Conservation (phyloP, 78 protist genomes). For the Dictyostelium brefeldianum region DNA sequence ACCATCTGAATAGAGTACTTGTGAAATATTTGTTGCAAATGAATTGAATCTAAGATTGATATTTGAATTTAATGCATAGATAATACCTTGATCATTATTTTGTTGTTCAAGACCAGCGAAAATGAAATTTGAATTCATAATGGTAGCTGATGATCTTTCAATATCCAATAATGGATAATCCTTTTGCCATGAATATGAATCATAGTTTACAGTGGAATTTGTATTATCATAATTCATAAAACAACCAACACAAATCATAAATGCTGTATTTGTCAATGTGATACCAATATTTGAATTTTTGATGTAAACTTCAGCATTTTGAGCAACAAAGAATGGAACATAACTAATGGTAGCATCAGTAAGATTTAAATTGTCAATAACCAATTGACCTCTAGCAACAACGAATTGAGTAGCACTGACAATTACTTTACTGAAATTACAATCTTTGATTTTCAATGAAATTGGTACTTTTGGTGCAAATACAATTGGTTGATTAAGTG, state of each 20-base stretch:
- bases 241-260: not conserved
- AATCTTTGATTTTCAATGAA: not conserved
- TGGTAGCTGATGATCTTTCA: not conserved
- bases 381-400: not conserved
- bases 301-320: not conserved
- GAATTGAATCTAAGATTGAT: not conserved
- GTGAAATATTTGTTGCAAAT: not conserved
- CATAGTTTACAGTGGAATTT: not conserved
- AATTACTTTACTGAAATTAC: not conserved
- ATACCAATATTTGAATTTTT: not conserved
- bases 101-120: not conserved
- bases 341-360: not conserved
- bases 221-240: not conserved
- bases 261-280: not conserved
- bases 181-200: not conserved
- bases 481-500: not conserved
- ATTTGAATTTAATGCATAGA: not conserved
- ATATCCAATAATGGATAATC: not conserved
- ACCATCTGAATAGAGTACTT: not conserved
- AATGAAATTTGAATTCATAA: not conserved
- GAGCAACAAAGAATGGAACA: not conserved
- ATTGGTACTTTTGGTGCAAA: not conserved
- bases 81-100: not conserved
- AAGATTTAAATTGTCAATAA: not conserved
- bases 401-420: not conserved